phyloP scores from a whole-genome alignment of 2,329 filamentous ascomycete genomes.

The Fusarium palustre region DNA sequence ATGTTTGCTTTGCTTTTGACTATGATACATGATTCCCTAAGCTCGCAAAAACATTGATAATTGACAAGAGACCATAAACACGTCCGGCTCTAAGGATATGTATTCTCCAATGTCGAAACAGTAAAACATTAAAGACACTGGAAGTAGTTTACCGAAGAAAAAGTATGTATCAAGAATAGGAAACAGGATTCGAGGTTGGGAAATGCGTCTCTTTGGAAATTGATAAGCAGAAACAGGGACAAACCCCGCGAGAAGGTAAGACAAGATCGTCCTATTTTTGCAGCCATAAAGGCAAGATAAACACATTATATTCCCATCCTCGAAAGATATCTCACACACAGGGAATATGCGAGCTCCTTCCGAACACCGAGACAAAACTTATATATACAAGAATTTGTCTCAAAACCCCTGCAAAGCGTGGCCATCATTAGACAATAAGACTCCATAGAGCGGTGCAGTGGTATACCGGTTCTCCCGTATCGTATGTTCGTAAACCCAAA shows the following conservation, averaged over 20 bases:
- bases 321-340: constrained; percentile 46
- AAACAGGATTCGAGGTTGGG: constrained; percentile 39
- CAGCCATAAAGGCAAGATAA: constrained; percentile 40
- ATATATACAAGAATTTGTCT: constrained; percentile 46
- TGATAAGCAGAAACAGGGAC: constrained; percentile 32
- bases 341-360: constrained; percentile 43
- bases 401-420: constrained; percentile 47
- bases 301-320: constrained; percentile 51
- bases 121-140: constrained; percentile 12
- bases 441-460: constrained; percentile 49
- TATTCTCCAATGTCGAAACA: not conserved
- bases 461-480: constrained; percentile 49
- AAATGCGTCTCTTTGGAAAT: constrained; percentile 41
- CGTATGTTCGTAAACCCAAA: constrained; percentile 53
- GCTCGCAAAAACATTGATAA: constrained; percentile 45
- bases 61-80: constrained; percentile 56
- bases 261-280: constrained; percentile 47
- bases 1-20: constrained; percentile 48
- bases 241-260: constrained; percentile 42
- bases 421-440: constrained; percentile 49
- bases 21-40: constrained; percentile 44
- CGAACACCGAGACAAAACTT: constrained; percentile 47
- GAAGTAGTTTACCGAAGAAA: constrained; percentile 4
- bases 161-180: constrained; percentile 36
- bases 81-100: constrained; percentile 44